Base-by-base conservation (phyloP, 148 eudicot species). In the Chenopodium berlandieri region DNA sequence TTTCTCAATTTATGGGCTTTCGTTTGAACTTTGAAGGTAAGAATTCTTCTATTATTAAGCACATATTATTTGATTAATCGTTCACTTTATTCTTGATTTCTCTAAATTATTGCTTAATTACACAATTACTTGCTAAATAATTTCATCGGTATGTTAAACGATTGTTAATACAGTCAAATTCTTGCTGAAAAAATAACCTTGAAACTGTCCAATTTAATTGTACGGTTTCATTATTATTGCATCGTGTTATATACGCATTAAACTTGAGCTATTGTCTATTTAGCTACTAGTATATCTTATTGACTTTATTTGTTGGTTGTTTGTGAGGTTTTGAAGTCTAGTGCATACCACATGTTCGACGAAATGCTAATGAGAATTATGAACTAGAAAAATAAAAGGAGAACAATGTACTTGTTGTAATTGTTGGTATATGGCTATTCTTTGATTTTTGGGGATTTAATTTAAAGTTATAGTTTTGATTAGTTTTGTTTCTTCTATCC, bases 341-440 rank as follows among this genome's bases (percentile, higher is more conserved):
- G n/a, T 80, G 86, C 73, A 71, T 65, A 16, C 56, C 34, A 71
- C 40, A 17, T 84, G 83, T 81, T 84, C 78, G 86, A 81, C 80
- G 20, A 20, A 80, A 70, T 81, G 83, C 81, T 63, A 22, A 71
- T 40, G 13, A 76, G 71, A 31, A 67, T 81, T 81, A n/a, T 81
- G 48, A 47, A n/a, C n/a, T 1, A 9, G 4, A 73, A 40, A 60
- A 47, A 4, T 67, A 66, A 9, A 20, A 20, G 23, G 71, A 50
- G 17, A 14, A 72, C 2, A 27, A 6, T 25, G 65, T 9, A 50
- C 30, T 27, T 20, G 47, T n/a, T 27, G 30, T 27, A 27, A 0
- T 27, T 31, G 32, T 25, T 14, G 2, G 50, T 32, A 46, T 31
- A 65, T 73, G 73, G 78, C 34, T 34, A 12, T 48, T 74, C 3